A percentile compares a stretch with the other conserved stretches of the same genome.
phyloP scores from a whole-genome alignment of 345 rosid genomes.

The Rhodamnia rubescens region DNA sequence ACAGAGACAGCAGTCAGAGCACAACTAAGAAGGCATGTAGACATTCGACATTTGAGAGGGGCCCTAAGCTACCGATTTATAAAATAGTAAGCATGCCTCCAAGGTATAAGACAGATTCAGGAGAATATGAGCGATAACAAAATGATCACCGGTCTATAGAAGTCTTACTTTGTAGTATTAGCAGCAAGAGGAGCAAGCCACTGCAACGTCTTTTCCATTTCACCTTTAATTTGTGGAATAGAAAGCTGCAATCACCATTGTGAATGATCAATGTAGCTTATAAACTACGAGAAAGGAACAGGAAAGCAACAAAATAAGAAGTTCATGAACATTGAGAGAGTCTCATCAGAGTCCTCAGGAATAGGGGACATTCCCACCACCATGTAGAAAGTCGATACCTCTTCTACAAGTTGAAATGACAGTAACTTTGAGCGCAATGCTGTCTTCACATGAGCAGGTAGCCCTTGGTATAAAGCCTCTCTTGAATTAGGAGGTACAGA shows the following conservation, averaged over 20 bases:
- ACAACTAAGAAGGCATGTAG: neutral
- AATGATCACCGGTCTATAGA: too few species aligned
- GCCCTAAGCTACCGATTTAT: neutral
- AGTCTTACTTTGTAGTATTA: conserved; percentile 82
- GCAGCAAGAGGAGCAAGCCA: conserved; percentile 96
- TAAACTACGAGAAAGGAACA: neutral
- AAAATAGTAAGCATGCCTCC: neutral
- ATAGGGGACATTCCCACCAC: neutral
- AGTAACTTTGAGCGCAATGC: conserved; percentile 67
- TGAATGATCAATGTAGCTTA: neutral
- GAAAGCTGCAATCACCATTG: conserved; percentile 43
- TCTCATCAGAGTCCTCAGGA: neutral
- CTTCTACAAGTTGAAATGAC: conserved; percentile 62
- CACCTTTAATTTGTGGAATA: conserved; percentile 71
- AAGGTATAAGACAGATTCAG: neutral
- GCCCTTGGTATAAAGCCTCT: conserved; percentile 92
- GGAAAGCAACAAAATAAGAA: neutral
- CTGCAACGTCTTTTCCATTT: conserved; percentile 91
- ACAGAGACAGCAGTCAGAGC: neutral
- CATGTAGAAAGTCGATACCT: conserved; percentile 32
- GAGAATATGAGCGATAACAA: neutral
- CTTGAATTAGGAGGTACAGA: conserved; percentile 87
- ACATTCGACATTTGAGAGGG: neutral
- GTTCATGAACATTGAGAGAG: neutral
- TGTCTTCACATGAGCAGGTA: conserved; percentile 80